Evolutionary conservation across 2,329 filamentous ascomycete species (phyloP).

Genomic region (Botryosphaeria dothidea): DNA sequence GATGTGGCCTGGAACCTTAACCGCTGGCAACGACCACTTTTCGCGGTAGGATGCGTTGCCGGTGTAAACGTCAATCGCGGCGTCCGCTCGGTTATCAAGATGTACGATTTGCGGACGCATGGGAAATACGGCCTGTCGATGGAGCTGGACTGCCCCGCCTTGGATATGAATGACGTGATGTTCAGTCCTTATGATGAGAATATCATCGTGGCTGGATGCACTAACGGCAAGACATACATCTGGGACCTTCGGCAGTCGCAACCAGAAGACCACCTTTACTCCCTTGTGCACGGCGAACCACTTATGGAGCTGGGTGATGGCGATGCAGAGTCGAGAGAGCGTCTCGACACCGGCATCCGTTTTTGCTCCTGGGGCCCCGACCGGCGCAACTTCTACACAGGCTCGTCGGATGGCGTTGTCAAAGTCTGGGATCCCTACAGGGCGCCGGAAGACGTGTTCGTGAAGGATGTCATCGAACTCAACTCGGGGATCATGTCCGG

Average conservation of each 20-base stretch:
- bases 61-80: slow-evolving; percentile 36
- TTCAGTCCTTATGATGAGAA: slow-evolving; percentile 48
- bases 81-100: slow-evolving; percentile 53
- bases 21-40: slow-evolving; percentile 38
- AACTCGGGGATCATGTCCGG: slow-evolving; percentile 60
- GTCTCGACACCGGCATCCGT: slow-evolving; percentile 59
- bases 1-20: slow-evolving; percentile 59
- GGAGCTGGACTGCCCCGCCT: slow-evolving; percentile 58
- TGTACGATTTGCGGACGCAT: slow-evolving; percentile 49
- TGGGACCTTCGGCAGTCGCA: slow-evolving; percentile 57
- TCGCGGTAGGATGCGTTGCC: slow-evolving; percentile 56
- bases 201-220: slow-evolving; percentile 61
- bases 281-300: slow-evolving; percentile 52
- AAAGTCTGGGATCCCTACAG: slow-evolving; percentile 61
- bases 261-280: slow-evolving; percentile 48
- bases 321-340: slow-evolving; percentile 47
- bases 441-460: slow-evolving; percentile 51
- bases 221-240: slow-evolving; percentile 60
- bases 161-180: slow-evolving; percentile 61
- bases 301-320: slow-evolving; percentile 47
- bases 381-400: slow-evolving; percentile 56
- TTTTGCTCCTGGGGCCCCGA: slow-evolving; percentile 59
- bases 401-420: slow-evolving; percentile 61
- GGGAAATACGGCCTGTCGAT: slow-evolving; percentile 33
- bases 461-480: slow-evolving; percentile 52